A percentile compares a stretch with the other conserved stretches of the same genome.
Evolutionary conservation across 2,329 filamentous ascomycete genomes (phyloP).

Genomic region (Fusarium coffeatum): DNA sequence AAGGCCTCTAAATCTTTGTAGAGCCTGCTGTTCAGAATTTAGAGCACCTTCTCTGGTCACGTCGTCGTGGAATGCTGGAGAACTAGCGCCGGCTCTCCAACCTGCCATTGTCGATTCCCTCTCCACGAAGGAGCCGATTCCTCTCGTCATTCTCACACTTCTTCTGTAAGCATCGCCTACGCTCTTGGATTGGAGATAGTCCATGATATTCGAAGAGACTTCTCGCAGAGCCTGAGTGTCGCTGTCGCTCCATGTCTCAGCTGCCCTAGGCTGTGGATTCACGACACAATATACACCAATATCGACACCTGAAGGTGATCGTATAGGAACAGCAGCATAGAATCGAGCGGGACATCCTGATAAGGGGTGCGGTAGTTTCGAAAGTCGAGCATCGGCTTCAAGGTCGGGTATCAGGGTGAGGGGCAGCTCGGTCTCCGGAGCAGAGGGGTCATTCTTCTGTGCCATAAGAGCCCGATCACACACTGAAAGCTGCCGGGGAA

Average conservation of each 20-base stretch:
- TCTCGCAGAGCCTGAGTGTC: slow-evolving; percentile 45
- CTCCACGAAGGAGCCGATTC: slow-evolving; percentile 54
- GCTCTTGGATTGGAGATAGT: slow-evolving; percentile 51
- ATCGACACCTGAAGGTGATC: slow-evolving; percentile 53
- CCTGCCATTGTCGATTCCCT: slow-evolving; percentile 48
- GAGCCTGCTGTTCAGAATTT: slow-evolving; percentile 27
- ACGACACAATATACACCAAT: slow-evolving; percentile 56
- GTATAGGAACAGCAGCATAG: slow-evolving; percentile 57
- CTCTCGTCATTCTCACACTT: slow-evolving; percentile 54
- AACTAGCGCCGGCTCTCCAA: slow-evolving; percentile 35
- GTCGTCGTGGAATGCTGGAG: slow-evolving; percentile 23
- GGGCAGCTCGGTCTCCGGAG: slow-evolving; percentile 39
- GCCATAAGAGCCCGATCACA: slow-evolving; percentile 46
- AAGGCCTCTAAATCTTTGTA: slow-evolving; percentile 14
- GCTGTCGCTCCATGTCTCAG: slow-evolving; percentile 40
- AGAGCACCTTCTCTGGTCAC: slow-evolving; percentile 22
- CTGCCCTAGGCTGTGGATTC: slow-evolving; percentile 18
- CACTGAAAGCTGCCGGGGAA: slow-evolving; percentile 45
- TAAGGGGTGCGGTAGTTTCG: slow-evolving; percentile 37
- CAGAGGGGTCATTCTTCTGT: not conserved
- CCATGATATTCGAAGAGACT: slow-evolving; percentile 52
- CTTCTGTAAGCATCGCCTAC: slow-evolving; percentile 46
- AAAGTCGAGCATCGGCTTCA: slow-evolving; percentile 46
- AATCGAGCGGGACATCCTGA: slow-evolving; percentile 46
- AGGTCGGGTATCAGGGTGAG: slow-evolving; percentile 53